Evolutionary conservation across 2,329 filamentous ascomycete species (phyloP), one percentile per base, ranked within the genome.

Genomic region (Pseudocercospora ulei): DNA sequence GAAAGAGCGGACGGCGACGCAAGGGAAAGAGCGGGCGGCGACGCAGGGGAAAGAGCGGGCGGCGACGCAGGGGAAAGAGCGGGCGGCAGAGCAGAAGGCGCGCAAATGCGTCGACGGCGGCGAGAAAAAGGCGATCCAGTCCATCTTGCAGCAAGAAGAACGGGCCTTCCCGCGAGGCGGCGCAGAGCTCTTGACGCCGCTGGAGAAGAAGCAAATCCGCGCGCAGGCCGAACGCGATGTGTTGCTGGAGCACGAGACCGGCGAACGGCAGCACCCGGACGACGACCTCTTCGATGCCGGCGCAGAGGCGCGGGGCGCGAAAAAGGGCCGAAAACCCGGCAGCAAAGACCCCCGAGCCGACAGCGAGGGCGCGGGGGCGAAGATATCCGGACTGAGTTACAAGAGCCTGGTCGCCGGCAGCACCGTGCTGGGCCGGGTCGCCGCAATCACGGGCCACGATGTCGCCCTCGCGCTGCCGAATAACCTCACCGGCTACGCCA

Each of bases 141-240:
- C 68, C 13, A 61, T 75, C 11, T 58, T 77, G 52, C 68, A 68
- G 60, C 80, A 90, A 50, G 90, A 96, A 50, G 90, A 95, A 58
- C 78, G 79, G 20, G 71, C 88, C 28, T 98, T 98, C 56, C 88
- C 90, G 51, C 77, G 90, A 70, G 90, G 90, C 39, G 92, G 90
- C 27, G 88, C 78, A 37, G 92, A 84, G 57, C 72, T 94, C 36
- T 67, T 98, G 58, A 95, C 90, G 1, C 87, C 90, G 12, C 69
- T 98, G 35, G 90, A 98, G 62, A 82, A 92, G 59, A 95, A 94
- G 66, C 85, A 96, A 63, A 96, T 98, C 47, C 81, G 90, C 55
- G 80, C 92, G 42, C 82, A 96, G 63, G 90, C 90, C 29, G 90
- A 82, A 57, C 79, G 81, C 53, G 90, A 98, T 68, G 90, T 87